Base-by-base conservation (phyloP, 495 filamentous ascomycete genomes). In the Penicillium desertorum region DNA sequence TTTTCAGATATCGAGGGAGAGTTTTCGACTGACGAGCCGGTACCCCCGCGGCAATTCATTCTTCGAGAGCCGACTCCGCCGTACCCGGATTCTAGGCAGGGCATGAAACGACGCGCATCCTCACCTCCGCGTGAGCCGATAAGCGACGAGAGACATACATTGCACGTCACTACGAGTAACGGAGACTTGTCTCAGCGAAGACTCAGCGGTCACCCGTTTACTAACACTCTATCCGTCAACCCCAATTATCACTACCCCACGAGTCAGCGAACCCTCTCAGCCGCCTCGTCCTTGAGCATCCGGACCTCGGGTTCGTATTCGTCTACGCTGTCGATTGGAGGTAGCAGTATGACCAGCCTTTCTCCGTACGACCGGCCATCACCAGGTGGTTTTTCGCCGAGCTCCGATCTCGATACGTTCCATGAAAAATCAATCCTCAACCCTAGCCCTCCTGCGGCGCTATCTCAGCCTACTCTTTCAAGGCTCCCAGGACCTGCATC, bases 111-210 rank as follows among this genome's bases (percentile, higher is more conserved):
- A 57, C 79, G 89, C 52, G 91, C 91, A 23, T 91, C 89, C 3
- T 92, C 90, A 23, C 89, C 90, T 23, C 88, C 86, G 14, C 82
- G 83, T 6, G 90, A 92, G 49, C 87, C 89, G 32, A 83, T 86
- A 10, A 75, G 78, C n/a, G 88, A 90, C 29, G 89, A 91, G 62
- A 72, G 81, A 30, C 78, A 76, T 43, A 67, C 80, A 4, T 66
- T 88, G 54, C 81, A 85, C 57, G 74, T 78, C 14, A 72, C 68
- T 3, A 73, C 75, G 30, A 86, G 81, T 54, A 82, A 82, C 32
- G 84, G 81, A 61, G 89, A 94, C 64, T 63, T 86, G 41, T 81
- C 84, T 39, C 82, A 88, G 62, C 79, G 89, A 58, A 82, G 88
- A 57, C 83, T 86, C 22, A 81, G 79, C 32, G 79, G 81, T 41